Evolutionary conservation across 2,329 filamentous ascomycete genomes (phyloP), one percentile per base, ranked within the genome.

Genomic region (Cryphonectria carpinicola): DNA sequence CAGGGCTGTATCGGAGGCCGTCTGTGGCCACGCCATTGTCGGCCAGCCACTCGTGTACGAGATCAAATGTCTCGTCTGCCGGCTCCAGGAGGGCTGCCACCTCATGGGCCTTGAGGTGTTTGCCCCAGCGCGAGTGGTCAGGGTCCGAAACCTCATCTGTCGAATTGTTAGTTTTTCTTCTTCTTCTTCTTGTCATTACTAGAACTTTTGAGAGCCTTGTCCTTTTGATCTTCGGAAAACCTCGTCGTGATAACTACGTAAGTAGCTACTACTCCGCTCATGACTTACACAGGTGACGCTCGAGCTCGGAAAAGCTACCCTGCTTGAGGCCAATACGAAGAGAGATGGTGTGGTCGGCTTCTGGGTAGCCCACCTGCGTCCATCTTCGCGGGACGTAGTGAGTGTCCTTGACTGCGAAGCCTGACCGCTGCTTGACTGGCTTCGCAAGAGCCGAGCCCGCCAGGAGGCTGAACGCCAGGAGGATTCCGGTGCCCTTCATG

Each of bases 311-410:
- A 70, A 89, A 87, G 60, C 85, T 84, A 70, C 82, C 81, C 76
- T 90, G 88, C 81, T 86, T 89, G 71, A 90, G 77, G 41, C 85
- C 88, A 75, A 90, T 89, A 65, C 88, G 84, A 63, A 90, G 78
- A 49, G 87, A 79, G 71, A 90, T 83, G 46, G 82, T 79, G 72
- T 86, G 83, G 25, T 81, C 78, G 61, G 83, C 81, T 54, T 85
- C 81, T 3, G 87, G 84, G 43, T 82, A 79, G 54, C 81, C 82
- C 63, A 84, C 76, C 71, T 81, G 81, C 11, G 78, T 81, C 88
- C 87, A 90, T 68, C 79, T 80, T 41, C 79, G 77, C 8, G 88
- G 87, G 14, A 86, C 84, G 73, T 78, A 74, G 76, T 89, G 87
- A 22, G 80, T 81, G 71, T 89, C 87, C 79, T 90, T 90, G 73